Base-by-base conservation (phyloP, 2,329 filamentous ascomycete genomes). In the Neobulgaria alba region DNA sequence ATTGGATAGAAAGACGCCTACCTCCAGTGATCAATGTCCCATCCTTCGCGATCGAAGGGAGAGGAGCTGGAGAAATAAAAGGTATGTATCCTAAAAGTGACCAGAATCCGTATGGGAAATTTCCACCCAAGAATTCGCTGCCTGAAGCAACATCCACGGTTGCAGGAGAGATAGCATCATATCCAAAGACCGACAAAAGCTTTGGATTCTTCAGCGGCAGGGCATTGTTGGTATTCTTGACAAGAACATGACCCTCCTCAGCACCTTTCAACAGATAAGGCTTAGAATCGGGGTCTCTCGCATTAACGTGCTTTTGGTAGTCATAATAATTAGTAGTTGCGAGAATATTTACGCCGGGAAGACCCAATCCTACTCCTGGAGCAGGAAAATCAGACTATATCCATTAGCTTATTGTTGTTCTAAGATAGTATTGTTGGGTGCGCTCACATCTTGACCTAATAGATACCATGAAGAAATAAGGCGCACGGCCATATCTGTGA, bases 401-500 rank as follows among this genome's bases (percentile, higher is more conserved):
- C n/a, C n/a, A n/a, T n/a, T n/a, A n/a, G n/a, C n/a, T n/a, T n/a
- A n/a, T n/a, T n/a, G n/a, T n/a, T n/a, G n/a, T n/a, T n/a, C n/a
- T n/a, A n/a, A n/a, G n/a, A n/a, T n/a, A n/a, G n/a, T n/a, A n/a
- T n/a, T n/a, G n/a, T n/a, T n/a, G n/a, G n/a, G n/a, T n/a, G n/a
- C n/a, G 47, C 58, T 64, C 33, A 47, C 46, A 49, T 81, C 74
- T 56, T 81, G 77, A 9, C 74, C 74, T 42, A 75, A 54, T 52
- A 72, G 64, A 50, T 72, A 79, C 73, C 73, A 79, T 7, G 71
- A 61, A 14, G 73, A 73, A 12, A 77, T 67, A 17, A 77, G 63
- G 33, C 74, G 63, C 17, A 68, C 73, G 2, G 95, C 12, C 86
- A 86, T 55, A 64, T 95, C 45, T 29, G 15, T 43, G 92, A 70